These are phyloP conservation scores for Gentiana macrophylla DNA, from an alignment of 257 asterid genomes.

Conservation along the genomic window DNA sequence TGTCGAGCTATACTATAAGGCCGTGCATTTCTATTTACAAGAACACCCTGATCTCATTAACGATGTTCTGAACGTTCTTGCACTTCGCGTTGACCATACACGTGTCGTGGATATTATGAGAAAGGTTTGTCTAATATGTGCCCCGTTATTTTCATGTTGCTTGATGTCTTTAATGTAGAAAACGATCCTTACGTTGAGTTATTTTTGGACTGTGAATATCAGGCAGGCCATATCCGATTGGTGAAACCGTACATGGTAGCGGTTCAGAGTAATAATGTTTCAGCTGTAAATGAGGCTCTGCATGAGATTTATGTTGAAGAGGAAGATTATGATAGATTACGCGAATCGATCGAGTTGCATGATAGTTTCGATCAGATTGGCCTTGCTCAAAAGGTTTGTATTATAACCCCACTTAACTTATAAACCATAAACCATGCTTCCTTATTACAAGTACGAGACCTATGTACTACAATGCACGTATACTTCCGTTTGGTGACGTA, in stretches of 20 bases:
- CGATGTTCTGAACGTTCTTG: constrained; percentile 91
- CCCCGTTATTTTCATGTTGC: neutral
- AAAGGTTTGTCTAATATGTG: constrained; percentile 42
- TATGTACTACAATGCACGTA: too few species aligned
- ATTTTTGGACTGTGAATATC: constrained; percentile 16
- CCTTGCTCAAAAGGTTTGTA: constrained; percentile 87
- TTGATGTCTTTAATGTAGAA: constrained; percentile 2
- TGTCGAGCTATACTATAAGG: constrained; percentile 96
- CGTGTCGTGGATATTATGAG: constrained; percentile 99
- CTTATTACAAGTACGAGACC: too few species aligned
- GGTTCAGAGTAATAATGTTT: constrained; percentile 94
- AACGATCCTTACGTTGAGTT: constrained; percentile 11
- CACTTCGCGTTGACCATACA: constrained; percentile 92
- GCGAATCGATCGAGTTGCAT: constrained; percentile 89
- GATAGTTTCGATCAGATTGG: constrained; percentile 98
- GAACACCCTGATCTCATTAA: constrained; percentile 98
- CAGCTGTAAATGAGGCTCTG: constrained; percentile 97
- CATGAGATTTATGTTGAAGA: constrained; percentile 96
- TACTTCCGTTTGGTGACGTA: too few species aligned
- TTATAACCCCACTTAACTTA: neutral
- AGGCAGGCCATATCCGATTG: constrained; percentile 95
- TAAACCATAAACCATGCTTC: too few species aligned
- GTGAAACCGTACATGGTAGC: constrained; percentile 99
- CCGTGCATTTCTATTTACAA: constrained; percentile 98
- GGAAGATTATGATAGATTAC: constrained; percentile 93